Percentiles rank a stretch among this genome's conserved stretches.
Conservation (phyloP, 2,329 filamentous ascomycete species). For the Hypoxylon sp. region DNA sequence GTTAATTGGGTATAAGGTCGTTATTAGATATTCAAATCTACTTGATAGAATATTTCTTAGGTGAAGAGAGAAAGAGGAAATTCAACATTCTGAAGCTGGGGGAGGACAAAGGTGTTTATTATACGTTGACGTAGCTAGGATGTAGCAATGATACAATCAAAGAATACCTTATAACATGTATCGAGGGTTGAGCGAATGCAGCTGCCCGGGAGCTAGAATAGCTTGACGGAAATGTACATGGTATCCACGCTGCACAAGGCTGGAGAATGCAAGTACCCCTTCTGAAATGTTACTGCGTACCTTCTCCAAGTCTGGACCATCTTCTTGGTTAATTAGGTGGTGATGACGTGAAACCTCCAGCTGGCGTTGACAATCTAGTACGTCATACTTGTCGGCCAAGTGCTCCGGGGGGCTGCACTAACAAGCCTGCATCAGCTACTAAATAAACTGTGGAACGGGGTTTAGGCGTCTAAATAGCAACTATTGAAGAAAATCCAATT, state of each 20-base stretch:
- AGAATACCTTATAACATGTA: not conserved
- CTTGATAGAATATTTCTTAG: slow-evolving; percentile 10
- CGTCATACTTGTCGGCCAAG: slow-evolving; percentile 27
- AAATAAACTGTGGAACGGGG: slow-evolving; percentile 23
- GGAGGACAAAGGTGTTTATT: slow-evolving; percentile 33
- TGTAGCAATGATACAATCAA: slow-evolving; percentile 33
- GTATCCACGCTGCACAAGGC: not conserved
- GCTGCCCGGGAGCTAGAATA: slow-evolving; percentile 1
- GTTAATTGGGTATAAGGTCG: slow-evolving; percentile 15
- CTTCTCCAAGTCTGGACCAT: slow-evolving; percentile 7
- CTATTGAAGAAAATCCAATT: slow-evolving; percentile 9
- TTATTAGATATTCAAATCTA: slow-evolving; percentile 14
- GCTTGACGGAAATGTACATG: not conserved
- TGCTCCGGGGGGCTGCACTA: not conserved
- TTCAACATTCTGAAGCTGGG: slow-evolving; percentile 1
- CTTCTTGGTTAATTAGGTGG: slow-evolving; percentile 24
- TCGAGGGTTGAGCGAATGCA: slow-evolving; percentile 26
- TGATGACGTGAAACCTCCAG: slow-evolving; percentile 29
- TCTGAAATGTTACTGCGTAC: slow-evolving; percentile 1
- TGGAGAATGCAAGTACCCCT: slow-evolving; percentile 8
- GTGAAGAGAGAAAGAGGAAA: slow-evolving; percentile 8
- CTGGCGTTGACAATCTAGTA: slow-evolving; percentile 23
- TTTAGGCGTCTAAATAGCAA: slow-evolving; percentile 1
- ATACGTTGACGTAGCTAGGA: slow-evolving; percentile 32
- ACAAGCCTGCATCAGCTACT: slow-evolving; percentile 14